Evolutionary conservation across 345 rosid species (phyloP).

Genomic region (Pistacia atlantica): DNA sequence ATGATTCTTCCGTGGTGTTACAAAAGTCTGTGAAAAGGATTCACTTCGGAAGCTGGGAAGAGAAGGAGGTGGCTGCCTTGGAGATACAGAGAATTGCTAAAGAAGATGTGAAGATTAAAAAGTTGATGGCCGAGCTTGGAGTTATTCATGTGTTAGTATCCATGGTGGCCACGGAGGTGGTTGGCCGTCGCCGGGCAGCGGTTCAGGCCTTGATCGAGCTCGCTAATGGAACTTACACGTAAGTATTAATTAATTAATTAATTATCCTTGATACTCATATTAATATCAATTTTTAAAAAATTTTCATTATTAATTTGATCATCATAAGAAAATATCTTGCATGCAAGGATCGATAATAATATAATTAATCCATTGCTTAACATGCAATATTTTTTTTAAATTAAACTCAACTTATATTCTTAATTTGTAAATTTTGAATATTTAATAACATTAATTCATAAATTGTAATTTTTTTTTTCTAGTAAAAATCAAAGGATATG

Average conservation of each 20-base stretch:
- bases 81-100: slow-evolving; percentile 67
- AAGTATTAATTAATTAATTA: slow-evolving; percentile 28
- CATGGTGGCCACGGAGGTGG: slow-evolving; percentile 51
- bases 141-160: slow-evolving; percentile 78
- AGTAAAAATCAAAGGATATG: neutral
- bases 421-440: no score
- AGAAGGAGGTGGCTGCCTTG: slow-evolving; percentile 65
- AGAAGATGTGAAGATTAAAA: slow-evolving; percentile 55
- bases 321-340: neutral
- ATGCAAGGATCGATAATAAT: neutral
- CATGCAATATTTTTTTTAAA: no score
- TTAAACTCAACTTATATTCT: no score
- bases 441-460: no score
- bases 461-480: no score
- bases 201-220: slow-evolving; percentile 80
- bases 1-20: slow-evolving; percentile 44
- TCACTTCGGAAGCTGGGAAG: slow-evolving; percentile 80
- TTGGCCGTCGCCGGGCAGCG: slow-evolving; percentile 52
- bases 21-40: slow-evolving; percentile 84
- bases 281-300: no score
- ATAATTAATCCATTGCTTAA: no score
- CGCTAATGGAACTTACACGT: slow-evolving; percentile 78
- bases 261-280: neutral
- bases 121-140: slow-evolving; percentile 85
- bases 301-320: no score